Evolutionary conservation across 2,329 filamentous ascomycete species (phyloP).

Genomic region (Cladophialophora exuberans): DNA sequence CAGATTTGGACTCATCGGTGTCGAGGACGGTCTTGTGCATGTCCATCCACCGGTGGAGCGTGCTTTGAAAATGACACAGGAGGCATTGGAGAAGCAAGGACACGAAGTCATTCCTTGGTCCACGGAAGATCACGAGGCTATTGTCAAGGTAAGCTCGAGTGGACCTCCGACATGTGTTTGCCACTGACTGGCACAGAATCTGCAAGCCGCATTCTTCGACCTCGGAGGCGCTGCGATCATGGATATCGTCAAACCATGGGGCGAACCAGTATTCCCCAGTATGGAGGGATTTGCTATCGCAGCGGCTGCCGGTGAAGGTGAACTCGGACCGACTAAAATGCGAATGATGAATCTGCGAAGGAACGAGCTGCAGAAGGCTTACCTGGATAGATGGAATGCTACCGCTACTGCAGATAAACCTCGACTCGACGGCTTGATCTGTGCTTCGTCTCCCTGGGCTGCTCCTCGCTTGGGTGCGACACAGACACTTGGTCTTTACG

Average conservation of each 20-base stretch:
- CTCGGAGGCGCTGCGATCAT: conserved; percentile 35
- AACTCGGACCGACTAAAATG: conserved; percentile 37
- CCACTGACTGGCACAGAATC: conserved; percentile 33
- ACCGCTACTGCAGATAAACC: conserved; percentile 37
- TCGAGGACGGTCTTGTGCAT: conserved; percentile 41
- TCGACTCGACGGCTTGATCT: conserved; percentile 42
- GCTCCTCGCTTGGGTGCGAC: conserved; percentile 38
- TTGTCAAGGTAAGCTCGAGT: conserved; percentile 23
- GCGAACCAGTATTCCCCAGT: conserved; percentile 35
- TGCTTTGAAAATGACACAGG: conserved; percentile 39
- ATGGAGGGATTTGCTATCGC: conserved; percentile 33
- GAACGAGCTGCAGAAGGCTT: conserved; percentile 40
- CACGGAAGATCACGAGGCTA: conserved; percentile 39
- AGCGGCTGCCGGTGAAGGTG: conserved; percentile 29
- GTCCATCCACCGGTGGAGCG: conserved; percentile 45
- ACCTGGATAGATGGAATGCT: conserved; percentile 42
- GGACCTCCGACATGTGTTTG: neutral
- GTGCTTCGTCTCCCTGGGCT: conserved; percentile 39
- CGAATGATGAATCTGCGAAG: conserved; percentile 36
- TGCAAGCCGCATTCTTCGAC: conserved; percentile 34
- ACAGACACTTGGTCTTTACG: conserved; percentile 32
- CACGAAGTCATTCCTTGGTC: conserved; percentile 42
- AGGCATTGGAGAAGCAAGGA: conserved; percentile 40
- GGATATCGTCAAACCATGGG: conserved; percentile 32
- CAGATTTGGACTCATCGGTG: conserved; percentile 42